phyloP scores from a whole-genome alignment of 306 rosid species.

The Mimosa pudica region DNA sequence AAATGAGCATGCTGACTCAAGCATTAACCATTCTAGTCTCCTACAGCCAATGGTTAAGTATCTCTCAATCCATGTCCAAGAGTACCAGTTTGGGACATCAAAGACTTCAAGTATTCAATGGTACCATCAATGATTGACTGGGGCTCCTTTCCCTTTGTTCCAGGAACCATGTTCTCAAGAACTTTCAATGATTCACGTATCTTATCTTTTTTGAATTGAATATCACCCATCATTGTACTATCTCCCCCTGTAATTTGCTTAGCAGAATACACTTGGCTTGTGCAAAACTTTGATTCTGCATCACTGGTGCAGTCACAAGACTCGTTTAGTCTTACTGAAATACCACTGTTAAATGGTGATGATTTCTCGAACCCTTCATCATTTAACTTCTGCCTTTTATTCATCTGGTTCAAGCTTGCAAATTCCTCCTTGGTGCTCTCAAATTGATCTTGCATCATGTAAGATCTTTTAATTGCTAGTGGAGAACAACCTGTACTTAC shows the following conservation, averaged over 20 bases:
- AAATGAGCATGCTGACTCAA: constrained; percentile 38
- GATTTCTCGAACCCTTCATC: constrained; percentile 50
- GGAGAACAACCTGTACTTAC: constrained; percentile 76
- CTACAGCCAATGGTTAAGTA: constrained; percentile 32
- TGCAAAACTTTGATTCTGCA: constrained; percentile 55
- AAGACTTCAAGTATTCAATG: constrained; percentile 68
- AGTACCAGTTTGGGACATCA: constrained; percentile 55
- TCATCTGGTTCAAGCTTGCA: constrained; percentile 51
- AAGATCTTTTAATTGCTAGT: constrained; percentile 33
- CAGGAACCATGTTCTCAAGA: constrained; percentile 75
- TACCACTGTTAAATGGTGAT: constrained; percentile 43
- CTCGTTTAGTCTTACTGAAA: constrained; percentile 45
- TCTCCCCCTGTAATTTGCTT: constrained; percentile 25
- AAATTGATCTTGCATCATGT: constrained; percentile 41
- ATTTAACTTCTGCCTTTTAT: constrained; percentile 63
- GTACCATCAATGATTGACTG: constrained; percentile 68
- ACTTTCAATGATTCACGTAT: constrained; percentile 58
- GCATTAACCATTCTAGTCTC: constrained; percentile 36
- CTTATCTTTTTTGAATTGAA: constrained; percentile 52
- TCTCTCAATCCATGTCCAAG: constrained; percentile 46
- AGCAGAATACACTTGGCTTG: constrained; percentile 34
- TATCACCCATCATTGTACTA: constrained; percentile 34
- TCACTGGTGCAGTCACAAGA: constrained; percentile 43
- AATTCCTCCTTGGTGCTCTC: constrained; percentile 49
- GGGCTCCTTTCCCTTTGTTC: constrained; percentile 79